These are phyloP conservation scores for Candida sp. DNA, from an alignment of 1,139 yeast species.

Conservation along the genomic window DNA sequence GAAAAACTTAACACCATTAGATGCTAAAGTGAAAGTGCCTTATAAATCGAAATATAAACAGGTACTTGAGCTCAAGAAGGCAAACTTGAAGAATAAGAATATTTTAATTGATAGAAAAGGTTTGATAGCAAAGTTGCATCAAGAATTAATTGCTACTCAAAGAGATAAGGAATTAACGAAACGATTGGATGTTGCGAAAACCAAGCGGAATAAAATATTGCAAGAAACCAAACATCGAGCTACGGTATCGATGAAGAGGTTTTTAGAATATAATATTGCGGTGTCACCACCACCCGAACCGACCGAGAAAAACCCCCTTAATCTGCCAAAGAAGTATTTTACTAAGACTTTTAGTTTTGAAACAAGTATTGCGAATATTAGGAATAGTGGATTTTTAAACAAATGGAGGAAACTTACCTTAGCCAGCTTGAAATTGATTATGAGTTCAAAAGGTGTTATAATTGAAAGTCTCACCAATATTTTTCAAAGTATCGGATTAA, in stretches of 20 bases:
- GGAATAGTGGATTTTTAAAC: not conserved
- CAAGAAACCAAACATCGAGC: slow-evolving; percentile 14
- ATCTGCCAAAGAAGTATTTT: not conserved
- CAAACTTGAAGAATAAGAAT: slow-evolving; percentile 12
- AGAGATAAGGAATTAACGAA: slow-evolving; percentile 9
- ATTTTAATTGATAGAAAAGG: slow-evolving; percentile 12
- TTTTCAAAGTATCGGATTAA: not conserved
- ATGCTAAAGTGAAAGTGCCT: not conserved
- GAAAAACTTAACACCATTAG: slow-evolving; percentile 17
- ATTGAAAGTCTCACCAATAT: not conserved
- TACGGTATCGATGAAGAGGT: not conserved
- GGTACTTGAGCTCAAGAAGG: slow-evolving; percentile 7
- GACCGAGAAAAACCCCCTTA: not conserved
- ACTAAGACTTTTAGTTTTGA: not conserved
- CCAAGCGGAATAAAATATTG: slow-evolving; percentile 14
- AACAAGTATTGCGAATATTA: not conserved
- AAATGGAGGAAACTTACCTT: not conserved
- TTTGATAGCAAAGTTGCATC: slow-evolving; percentile 9
- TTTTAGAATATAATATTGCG: not conserved
- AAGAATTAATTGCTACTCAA: slow-evolving; percentile 6
- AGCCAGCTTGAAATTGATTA: not conserved
- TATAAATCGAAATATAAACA: slow-evolving; percentile 3
- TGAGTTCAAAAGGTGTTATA: not conserved
- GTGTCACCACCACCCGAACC: not conserved
- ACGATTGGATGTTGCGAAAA: slow-evolving; percentile 13